These are phyloP conservation scores for Colletotrichum kahawae DNA, from an alignment of 2,329 filamentous ascomycete genomes.

Conservation along the genomic window DNA sequence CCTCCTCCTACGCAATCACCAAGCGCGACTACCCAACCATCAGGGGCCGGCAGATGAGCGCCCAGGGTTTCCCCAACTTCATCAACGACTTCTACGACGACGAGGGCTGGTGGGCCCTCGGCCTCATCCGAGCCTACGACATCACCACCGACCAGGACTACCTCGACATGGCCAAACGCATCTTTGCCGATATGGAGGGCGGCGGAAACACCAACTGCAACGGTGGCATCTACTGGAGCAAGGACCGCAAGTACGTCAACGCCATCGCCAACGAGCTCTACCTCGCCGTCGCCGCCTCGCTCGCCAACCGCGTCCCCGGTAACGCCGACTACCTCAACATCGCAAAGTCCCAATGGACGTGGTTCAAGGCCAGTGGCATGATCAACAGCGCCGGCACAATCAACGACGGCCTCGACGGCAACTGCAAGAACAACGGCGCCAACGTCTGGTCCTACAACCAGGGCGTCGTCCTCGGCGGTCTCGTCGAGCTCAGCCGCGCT, in stretches of 20 bases:
- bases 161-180: slow-evolving; percentile 54
- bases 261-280: slow-evolving; percentile 65
- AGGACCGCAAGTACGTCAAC: slow-evolving; percentile 54
- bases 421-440: slow-evolving; percentile 57
- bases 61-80: slow-evolving; percentile 42
- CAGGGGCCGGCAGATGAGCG: slow-evolving; percentile 24
- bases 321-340: slow-evolving; percentile 49
- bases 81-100: slow-evolving; percentile 64
- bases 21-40: slow-evolving; percentile 32
- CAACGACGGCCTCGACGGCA: slow-evolving; percentile 56
- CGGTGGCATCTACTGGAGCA: slow-evolving; percentile 63
- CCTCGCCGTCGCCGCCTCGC: slow-evolving; percentile 55
- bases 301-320: slow-evolving; percentile 52
- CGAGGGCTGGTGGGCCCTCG: slow-evolving; percentile 69
- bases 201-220: slow-evolving; percentile 53
- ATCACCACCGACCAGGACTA: slow-evolving; percentile 56
- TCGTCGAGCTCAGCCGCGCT: slow-evolving; percentile 55
- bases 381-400: slow-evolving; percentile 56
- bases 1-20: slow-evolving; percentile 41
- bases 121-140: slow-evolving; percentile 62
- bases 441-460: slow-evolving; percentile 64
- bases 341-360: slow-evolving; percentile 56
- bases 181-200: slow-evolving; percentile 62
- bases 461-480: slow-evolving; percentile 59
- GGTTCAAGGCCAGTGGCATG: slow-evolving; percentile 56